Percentiles rank a stretch among this genome's conserved stretches.
These are phyloP conservation scores for Cladosporium sphaerospermum DNA, from an alignment of 2,329 filamentous ascomycete species.

Conservation along the genomic window DNA sequence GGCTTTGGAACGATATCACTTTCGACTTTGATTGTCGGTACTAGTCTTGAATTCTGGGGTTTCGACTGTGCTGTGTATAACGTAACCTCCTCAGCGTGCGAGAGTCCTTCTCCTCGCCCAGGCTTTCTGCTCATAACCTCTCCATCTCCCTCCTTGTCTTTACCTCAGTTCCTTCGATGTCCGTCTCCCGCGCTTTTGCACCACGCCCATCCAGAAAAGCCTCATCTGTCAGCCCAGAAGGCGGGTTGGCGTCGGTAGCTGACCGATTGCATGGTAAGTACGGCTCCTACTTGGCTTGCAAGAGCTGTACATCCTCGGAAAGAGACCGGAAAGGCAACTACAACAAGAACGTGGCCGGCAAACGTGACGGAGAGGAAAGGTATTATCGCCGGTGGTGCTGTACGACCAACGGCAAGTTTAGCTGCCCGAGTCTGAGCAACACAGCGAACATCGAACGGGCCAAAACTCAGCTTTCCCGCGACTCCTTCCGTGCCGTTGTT, in stretches of 20 bases:
- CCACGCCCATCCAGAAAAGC: neutral
- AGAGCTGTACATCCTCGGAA: neutral
- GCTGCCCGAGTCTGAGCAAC: neutral
- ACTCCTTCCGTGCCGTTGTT: neutral
- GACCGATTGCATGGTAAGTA: neutral
- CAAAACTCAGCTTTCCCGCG: neutral
- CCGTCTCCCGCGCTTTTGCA: neutral
- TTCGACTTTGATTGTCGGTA: too few species aligned
- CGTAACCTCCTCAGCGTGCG: too few species aligned
- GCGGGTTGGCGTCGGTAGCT: neutral
- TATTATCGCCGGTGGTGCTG: neutral
- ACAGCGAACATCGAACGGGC: neutral
- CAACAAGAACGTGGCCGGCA: neutral
- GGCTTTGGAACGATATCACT: too few species aligned
- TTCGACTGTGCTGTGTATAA: too few species aligned
- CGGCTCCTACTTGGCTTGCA: neutral
- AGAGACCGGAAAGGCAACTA: neutral
- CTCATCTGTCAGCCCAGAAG: neutral
- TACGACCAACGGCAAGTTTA: neutral
- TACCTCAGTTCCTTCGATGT: neutral
- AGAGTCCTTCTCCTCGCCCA: too few species aligned
- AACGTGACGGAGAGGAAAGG: neutral
- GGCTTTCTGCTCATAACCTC: too few species aligned
- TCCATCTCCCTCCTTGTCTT: too few species aligned
- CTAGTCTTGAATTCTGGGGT: rapidly evolving